Evolutionary conservation across 441 rosid species (phyloP), one percentile per base, ranked within the genome.

Genomic region (Pelargonium cotyledonis): DNA sequence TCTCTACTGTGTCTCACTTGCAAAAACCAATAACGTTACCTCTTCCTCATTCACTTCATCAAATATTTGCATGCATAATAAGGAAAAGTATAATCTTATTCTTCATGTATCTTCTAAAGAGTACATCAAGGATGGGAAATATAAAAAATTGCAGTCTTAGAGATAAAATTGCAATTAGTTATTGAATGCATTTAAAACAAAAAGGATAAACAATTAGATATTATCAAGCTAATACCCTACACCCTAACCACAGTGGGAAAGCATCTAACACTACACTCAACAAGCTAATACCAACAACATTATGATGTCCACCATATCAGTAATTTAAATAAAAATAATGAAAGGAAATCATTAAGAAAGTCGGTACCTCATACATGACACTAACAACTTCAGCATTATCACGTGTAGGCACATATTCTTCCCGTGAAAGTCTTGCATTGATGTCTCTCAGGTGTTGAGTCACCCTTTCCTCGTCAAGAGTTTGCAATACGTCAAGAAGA

Each of bases 311-410:
- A 46, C 51, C 40, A 8, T 62, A 62, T 62, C 41, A 62, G 65
- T 40, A 62, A 62, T 29, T 21, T 62, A 16, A 29, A 11, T 26
- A 8, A 29, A 62, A 40, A 26, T 1, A 29, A 62, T 62, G 43
- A 40, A 6, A 12, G 40, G 4, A 61, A 62, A 14, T 12, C 8
- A 1, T n/a, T 62, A 62, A 18, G 44, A 44, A 41, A 64, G 21
- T 67, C 61, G 70, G 66, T 83, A 95, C 99, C 98, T 95, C 99
- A 47, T 95, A 95, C 98, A 92, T 92, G 73, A 92, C 86, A 72
- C 83, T 81, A 75, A 95, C 86, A 70, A 95, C 97, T 80, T 84
- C 80, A 21, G 81, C 84, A 81, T 89, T 85, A 80, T 88, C 94
- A 72, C 71, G 79, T 58, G 75, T 77, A 15, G 90, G 98, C 82